Evolutionary conservation across 2,329 filamentous ascomycete species (phyloP).

Genomic region (Proliferodiscus dingleyae): DNA sequence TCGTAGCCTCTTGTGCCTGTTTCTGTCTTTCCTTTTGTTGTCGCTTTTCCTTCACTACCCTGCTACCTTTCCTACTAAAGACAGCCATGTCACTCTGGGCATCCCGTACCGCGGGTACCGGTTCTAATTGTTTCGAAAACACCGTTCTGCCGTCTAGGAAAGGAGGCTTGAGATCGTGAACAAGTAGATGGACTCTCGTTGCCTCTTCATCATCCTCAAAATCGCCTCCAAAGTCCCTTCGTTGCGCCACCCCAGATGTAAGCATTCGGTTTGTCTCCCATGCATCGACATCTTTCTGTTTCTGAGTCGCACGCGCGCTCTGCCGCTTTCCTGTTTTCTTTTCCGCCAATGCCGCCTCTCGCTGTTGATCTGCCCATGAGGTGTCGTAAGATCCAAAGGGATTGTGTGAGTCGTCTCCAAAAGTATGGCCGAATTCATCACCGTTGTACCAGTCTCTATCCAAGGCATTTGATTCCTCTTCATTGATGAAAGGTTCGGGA

Average conservation of each 20-base stretch:
- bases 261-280: conserved; percentile 99
- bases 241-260: conserved; percentile 89
- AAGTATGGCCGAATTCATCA: conserved; percentile 77
- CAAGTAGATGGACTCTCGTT: conserved; percentile 81
- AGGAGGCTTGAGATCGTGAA: conserved; percentile 89
- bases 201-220: conserved; percentile 89
- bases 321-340: conserved; percentile 72
- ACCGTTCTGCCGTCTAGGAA: conserved; percentile 93
- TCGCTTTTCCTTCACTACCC: conserved; percentile 83
- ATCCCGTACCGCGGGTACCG: conserved; percentile 86
- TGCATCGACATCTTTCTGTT: conserved; percentile 90
- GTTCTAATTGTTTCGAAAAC: conserved; percentile 95
- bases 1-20: conserved; percentile 92
- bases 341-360: conserved; percentile 70
- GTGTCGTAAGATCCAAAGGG: conserved; percentile 76
- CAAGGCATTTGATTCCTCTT: conserved; percentile 68
- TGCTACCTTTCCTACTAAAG: conserved; percentile 91
- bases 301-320: conserved; percentile 72
- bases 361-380: conserved; percentile 64
- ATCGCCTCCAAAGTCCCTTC: conserved; percentile 73
- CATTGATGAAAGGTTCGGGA: conserved; percentile 54
- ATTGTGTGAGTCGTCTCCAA: conserved; percentile 90
- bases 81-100: conserved; percentile 98
- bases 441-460: conserved; percentile 92
- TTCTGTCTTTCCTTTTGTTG: conserved; percentile 91